These are phyloP conservation scores for Sechiopsis laciniata DNA, from an alignment of 306 rosid species.

Conservation along the genomic window DNA sequence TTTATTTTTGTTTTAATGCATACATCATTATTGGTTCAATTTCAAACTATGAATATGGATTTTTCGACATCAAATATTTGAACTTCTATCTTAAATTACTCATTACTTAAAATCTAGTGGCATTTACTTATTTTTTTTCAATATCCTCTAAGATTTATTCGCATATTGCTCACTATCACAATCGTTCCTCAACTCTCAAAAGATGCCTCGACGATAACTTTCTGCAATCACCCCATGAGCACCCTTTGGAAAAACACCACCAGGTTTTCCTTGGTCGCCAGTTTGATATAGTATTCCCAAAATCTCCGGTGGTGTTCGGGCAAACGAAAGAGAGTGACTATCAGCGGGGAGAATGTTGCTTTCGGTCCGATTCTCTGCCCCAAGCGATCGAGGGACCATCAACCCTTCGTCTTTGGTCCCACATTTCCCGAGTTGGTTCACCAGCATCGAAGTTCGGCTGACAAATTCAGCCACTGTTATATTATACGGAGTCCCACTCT, in stretches of 20 bases:
- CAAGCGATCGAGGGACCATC: constrained; percentile 19
- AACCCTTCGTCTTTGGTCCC: constrained; percentile 35
- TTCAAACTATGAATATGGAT: too few relatives aligned
- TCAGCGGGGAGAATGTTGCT: constrained; percentile 29
- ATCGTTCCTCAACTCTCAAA: background rate
- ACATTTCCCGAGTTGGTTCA: constrained; percentile 24
- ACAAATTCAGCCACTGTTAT: constrained; percentile 32
- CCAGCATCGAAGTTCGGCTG: background rate
- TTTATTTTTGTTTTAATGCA: too few relatives aligned
- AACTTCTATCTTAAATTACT: too few relatives aligned
- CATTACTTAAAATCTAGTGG: too few relatives aligned
- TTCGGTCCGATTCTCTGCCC: background rate
- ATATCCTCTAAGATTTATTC: too few relatives aligned
- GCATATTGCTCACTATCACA: too few relatives aligned
- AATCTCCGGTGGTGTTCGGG: constrained; percentile 19
- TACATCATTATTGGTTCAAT: too few relatives aligned
- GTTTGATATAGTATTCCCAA: constrained; percentile 10
- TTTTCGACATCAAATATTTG: too few relatives aligned
- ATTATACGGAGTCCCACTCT: constrained; percentile 22
- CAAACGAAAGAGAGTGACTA: constrained; percentile 21
- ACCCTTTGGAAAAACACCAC: background rate
- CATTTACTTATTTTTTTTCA: too few relatives aligned
- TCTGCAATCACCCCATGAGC: constrained; percentile 13
- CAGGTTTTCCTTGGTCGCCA: background rate
- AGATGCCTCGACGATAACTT: background rate